Conservation (phyloP, 371 early-diverging fungal genomes). For the Haplosporangium sp. region DNA sequence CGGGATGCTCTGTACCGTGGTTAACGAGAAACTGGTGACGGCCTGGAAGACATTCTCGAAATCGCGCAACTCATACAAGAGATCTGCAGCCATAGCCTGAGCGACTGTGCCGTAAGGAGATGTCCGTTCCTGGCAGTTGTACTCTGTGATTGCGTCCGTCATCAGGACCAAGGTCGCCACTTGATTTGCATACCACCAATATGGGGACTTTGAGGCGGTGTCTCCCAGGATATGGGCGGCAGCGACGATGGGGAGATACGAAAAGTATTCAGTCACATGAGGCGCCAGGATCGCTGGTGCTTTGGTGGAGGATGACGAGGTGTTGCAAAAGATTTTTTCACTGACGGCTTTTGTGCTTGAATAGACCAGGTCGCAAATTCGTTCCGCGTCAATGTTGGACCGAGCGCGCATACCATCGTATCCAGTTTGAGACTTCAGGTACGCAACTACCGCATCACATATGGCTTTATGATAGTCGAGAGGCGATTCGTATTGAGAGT, state of each 20-base stretch:
- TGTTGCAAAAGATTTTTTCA: not conserved
- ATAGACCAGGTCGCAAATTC: not conserved
- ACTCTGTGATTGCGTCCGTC: conserved; percentile 12
- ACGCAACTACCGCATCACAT: conserved; percentile 4
- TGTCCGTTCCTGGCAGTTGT: conserved; percentile 10
- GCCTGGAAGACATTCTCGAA: conserved; percentile 5
- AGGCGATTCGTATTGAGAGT: not conserved
- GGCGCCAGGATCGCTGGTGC: not conserved
- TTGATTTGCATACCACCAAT: conserved; percentile 12
- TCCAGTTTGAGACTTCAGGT: conserved; percentile 9
- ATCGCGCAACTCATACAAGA: conserved; percentile 1
- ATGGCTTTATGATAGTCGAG: conserved; percentile 10
- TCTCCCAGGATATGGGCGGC: conserved; percentile 3
- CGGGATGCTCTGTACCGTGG: conserved; percentile 3
- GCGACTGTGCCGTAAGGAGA: conserved; percentile 6
- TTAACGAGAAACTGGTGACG: conserved; percentile 9
- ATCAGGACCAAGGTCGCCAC: conserved; percentile 7
- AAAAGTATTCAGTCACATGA: conserved; percentile 8
- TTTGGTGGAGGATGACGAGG: not conserved
- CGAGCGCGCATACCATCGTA: conserved; percentile 5
- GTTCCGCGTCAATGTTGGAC: conserved; percentile 4
- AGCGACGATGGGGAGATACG: conserved; percentile 10
- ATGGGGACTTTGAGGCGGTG: conserved; percentile 7
- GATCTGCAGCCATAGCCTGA: conserved; percentile 6
- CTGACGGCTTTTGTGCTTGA: conserved; percentile 3